These are phyloP conservation scores for Phaffia australis DNA, from an alignment of 768 basidiomycete genomes.

Conservation along the genomic window DNA sequence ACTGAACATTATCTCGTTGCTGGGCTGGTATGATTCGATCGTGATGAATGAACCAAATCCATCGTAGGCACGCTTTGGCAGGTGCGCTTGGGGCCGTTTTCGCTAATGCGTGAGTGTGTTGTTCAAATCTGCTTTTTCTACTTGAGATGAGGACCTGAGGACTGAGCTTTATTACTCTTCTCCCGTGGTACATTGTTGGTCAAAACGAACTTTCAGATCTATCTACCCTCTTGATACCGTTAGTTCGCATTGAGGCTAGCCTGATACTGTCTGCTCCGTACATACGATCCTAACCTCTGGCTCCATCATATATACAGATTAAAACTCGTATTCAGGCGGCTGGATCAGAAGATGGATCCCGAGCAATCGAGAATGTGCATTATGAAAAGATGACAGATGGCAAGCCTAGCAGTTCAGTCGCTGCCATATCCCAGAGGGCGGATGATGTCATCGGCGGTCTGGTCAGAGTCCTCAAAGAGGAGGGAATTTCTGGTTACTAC, in stretches of 20 bases:
- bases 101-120: constrained; percentile 66
- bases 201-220: constrained; percentile 45
- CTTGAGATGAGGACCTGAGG: no score
- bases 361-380: constrained; percentile 32
- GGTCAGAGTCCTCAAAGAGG: constrained; percentile 59
- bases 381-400: constrained; percentile 27
- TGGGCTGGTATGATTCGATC: not conserved
- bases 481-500: constrained; percentile 75
- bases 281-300: not conserved
- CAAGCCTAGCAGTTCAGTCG: not conserved
- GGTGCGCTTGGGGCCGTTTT: constrained; percentile 91
- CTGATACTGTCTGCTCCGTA: constrained; percentile 17
- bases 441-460: constrained; percentile 56
- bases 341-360: constrained; percentile 39
- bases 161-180: not conserved
- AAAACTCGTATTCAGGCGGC: constrained; percentile 8
- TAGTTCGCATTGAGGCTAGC: constrained; percentile 54
- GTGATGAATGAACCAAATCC: not conserved
- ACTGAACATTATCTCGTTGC: not conserved
- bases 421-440: constrained; percentile 29
- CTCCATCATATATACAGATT: constrained; percentile 13
- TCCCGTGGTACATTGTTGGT: constrained; percentile 19
- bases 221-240: constrained; percentile 94
- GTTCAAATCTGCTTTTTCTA: not conserved
- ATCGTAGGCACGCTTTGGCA: constrained; percentile 69